phyloP scores from a whole-genome alignment of 129 eudicot genomes.

The Glebionis coronaria region DNA sequence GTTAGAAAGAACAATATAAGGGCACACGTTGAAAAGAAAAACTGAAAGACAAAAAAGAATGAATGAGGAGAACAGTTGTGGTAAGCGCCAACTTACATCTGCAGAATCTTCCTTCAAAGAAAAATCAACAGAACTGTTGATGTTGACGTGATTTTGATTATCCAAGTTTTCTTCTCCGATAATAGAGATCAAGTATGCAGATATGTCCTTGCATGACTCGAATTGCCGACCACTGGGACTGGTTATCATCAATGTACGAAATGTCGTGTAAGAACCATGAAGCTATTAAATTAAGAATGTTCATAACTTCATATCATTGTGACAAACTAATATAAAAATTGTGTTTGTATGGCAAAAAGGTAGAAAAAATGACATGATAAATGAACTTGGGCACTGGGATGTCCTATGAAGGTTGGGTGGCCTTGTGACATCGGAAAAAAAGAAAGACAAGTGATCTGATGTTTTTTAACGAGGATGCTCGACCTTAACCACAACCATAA shows the following conservation, averaged over 20 bases:
- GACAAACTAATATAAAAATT: not conserved
- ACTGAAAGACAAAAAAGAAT: not conserved
- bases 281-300: not conserved
- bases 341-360: constrained; percentile 10
- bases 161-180: constrained; percentile 43
- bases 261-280: constrained; percentile 17
- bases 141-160: constrained; percentile 19
- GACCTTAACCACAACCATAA: not conserved
- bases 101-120: constrained; percentile 34
- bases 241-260: constrained; percentile 31
- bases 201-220: constrained; percentile 74
- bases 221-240: constrained; percentile 93
- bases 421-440: not conserved
- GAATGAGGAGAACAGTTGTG: not conserved
- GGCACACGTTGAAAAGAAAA: not conserved
- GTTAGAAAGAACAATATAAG: constrained; percentile 25
- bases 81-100: constrained; percentile 48
- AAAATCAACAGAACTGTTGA: constrained; percentile 22
- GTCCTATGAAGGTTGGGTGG: no score
- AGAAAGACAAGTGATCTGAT: not conserved
- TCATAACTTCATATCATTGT: not conserved
- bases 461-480: not conserved
- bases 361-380: constrained; percentile 10
- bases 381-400: not conserved
- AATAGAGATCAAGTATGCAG: constrained; percentile 67